These are phyloP conservation scores for Hanseniaspora meyeri DNA, from an alignment of 805 yeast genomes.

Conservation along the genomic window DNA sequence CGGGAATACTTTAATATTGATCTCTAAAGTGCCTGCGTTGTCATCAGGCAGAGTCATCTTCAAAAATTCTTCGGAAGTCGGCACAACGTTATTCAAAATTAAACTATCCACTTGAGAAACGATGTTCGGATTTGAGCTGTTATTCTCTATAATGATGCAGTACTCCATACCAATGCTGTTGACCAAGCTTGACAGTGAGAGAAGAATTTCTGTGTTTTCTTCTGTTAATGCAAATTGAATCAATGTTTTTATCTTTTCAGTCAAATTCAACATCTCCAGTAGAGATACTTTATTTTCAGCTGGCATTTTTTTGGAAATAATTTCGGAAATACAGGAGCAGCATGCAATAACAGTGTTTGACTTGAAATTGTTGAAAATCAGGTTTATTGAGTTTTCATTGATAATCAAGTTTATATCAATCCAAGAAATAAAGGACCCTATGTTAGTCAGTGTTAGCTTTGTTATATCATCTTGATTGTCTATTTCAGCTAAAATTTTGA, in stretches of 20 bases:
- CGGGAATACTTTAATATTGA: slow-evolving; percentile 70
- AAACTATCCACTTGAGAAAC: slow-evolving; percentile 34
- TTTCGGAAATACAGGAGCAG: slow-evolving; percentile 39
- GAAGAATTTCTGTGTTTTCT: slow-evolving; percentile 55
- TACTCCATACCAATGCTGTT: slow-evolving; percentile 68
- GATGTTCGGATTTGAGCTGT: slow-evolving; percentile 4
- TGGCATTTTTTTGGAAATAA: slow-evolving; percentile 67
- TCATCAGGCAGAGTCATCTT: slow-evolving; percentile 59
- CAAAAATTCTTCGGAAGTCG: slow-evolving; percentile 57
- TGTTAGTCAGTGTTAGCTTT: slow-evolving; percentile 37
- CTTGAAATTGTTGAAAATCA: slow-evolving; percentile 48
- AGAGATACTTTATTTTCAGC: slow-evolving; percentile 53
- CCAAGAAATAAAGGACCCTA: slow-evolving; percentile 89
- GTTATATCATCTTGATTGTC: slow-evolving; percentile 24
- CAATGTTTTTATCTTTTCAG: slow-evolving; percentile 33
- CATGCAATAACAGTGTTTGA: slow-evolving; percentile 45
- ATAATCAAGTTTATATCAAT: slow-evolving; percentile 69
- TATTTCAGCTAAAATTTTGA: slow-evolving; percentile 36
- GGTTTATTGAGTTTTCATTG: slow-evolving; percentile 42
- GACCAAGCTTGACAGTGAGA: slow-evolving; percentile 59
- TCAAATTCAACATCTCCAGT: slow-evolving; percentile 54
- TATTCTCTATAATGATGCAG: slow-evolving; percentile 50
- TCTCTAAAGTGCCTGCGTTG: slow-evolving; percentile 34
- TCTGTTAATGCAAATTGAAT: slow-evolving; percentile 16
- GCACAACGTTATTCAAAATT: slow-evolving; percentile 49